Evolutionary conservation across 495 filamentous ascomycete species (phyloP), one percentile per base, ranked within the genome.

Genomic region (Letharia columbiana): DNA sequence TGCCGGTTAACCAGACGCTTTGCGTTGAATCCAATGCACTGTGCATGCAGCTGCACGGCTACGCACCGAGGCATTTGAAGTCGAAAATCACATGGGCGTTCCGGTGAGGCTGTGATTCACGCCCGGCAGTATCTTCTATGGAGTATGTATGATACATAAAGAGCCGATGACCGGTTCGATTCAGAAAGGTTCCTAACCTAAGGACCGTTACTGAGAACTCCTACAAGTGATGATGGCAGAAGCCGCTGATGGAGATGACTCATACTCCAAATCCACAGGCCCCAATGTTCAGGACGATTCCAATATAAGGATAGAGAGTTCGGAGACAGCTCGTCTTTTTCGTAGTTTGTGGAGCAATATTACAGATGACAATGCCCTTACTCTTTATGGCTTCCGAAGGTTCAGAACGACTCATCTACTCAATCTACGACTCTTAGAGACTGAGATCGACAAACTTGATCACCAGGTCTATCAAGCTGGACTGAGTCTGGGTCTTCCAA

Each of bases 361-460:
- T 23, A 72, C 71, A 1, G 63, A 60, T 31, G 66, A 69, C 49
- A 68, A 71, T 60, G 41, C 67, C 60, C 68, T 73, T 11, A 75
- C 73, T 12, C 65, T 73, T 18, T 68, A 68, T 61, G 71, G 74
- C 15, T 74, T 74, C 59, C 71, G 71, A 62, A 64, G 73, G 17
- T 75, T 73, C 65, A 74, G 70, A 64, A 75, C 70, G 13, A 67
- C 71, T 57, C 71, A 74, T 49, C 66, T 74, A 33, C 54, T 75
- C 31, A 75, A 75, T 47, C 69, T 74, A 35, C 71, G 74, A 49
- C 71, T 73, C 40, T 62, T 73, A 23, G 73, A 74, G 63, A 59
- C 64, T 17, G 71, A 74, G 42, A 72, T 75, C 18, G 66, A 67
- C 15, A 66, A 72, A 18, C 11, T 74, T 8, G 71, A 75, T 56